Evolutionary conservation across 2,329 filamentous ascomycete genomes (phyloP).

Genomic region (Phialophora tarda): DNA sequence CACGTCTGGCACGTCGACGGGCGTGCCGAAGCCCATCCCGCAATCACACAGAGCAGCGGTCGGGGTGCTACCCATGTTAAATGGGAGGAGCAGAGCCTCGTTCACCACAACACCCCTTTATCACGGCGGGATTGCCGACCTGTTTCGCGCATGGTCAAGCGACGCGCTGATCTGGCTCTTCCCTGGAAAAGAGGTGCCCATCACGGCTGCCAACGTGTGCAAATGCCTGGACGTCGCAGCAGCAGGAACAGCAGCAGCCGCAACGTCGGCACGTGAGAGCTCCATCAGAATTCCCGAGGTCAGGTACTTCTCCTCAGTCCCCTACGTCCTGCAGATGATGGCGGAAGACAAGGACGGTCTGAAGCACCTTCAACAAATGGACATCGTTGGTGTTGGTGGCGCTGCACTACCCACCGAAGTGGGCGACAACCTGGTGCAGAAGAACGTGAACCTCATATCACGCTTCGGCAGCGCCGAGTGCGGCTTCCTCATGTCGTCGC

Average conservation of each 20-base stretch:
- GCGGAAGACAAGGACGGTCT: conserved; percentile 53
- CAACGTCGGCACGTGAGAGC: conserved; percentile 25
- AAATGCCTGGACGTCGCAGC: conserved; percentile 50
- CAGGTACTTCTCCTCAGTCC: conserved; percentile 67
- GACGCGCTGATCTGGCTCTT: conserved; percentile 67
- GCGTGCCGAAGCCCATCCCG: conserved; percentile 66
- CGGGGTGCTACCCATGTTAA: conserved; percentile 59
- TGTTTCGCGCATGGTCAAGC: conserved; percentile 67
- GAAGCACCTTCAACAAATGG: conserved; percentile 56
- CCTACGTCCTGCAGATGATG: conserved; percentile 63
- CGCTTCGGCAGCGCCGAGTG: conserved; percentile 71
- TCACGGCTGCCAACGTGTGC: conserved; percentile 62
- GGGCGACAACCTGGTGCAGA: conserved; percentile 59
- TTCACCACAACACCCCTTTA: conserved; percentile 71
- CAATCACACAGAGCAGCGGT: conserved; percentile 63
- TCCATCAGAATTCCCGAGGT: conserved; percentile 44
- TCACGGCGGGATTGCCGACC: conserved; percentile 68
- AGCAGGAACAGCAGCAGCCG: conserved; percentile 12
- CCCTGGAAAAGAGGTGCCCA: conserved; percentile 60
- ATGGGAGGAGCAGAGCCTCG: conserved; percentile 52
- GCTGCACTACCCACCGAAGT: conserved; percentile 61
- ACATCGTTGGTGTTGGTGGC: conserved; percentile 68
- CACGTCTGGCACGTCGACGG: conserved; percentile 69
- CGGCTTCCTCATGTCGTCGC: conserved; percentile 68
- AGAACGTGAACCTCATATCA: conserved; percentile 63